These are phyloP conservation scores for Syncephalis plumigaleata DNA, from an alignment of 371 early-diverging fungal species.

Conservation along the genomic window DNA sequence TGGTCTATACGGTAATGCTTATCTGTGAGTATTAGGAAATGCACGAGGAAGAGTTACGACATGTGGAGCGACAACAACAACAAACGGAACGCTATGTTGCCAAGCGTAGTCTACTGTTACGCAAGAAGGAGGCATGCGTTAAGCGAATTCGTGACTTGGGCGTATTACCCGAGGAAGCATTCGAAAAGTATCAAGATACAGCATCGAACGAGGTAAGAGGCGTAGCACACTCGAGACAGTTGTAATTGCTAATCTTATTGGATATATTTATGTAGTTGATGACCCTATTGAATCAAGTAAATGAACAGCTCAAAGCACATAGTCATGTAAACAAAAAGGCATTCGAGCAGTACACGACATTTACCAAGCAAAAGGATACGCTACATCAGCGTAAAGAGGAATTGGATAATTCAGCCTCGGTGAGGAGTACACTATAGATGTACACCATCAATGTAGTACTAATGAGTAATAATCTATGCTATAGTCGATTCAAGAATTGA, in stretches of 20 bases:
- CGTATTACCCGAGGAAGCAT: constrained; percentile 90
- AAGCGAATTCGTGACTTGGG: constrained; percentile 87
- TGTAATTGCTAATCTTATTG: neutral
- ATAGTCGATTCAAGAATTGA: constrained; percentile 66
- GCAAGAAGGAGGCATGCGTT: constrained; percentile 74
- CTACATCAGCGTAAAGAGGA: constrained; percentile 69
- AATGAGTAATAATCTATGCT: constrained; percentile 1
- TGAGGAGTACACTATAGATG: constrained; percentile 11
- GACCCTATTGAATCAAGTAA: constrained; percentile 63
- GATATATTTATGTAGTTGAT: too few species aligned
- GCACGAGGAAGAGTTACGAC: constrained; percentile 11
- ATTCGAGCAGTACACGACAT: constrained; percentile 87
- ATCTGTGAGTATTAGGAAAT: too few species aligned
- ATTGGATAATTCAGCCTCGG: constrained; percentile 57
- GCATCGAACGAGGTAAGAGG: constrained; percentile 26
- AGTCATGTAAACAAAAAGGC: constrained; percentile 96
- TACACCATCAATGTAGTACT: too few species aligned
- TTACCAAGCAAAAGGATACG: constrained; percentile 75
- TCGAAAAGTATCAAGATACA: constrained; percentile 39
- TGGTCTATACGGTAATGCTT: too few species aligned
- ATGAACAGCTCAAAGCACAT: constrained; percentile 71
- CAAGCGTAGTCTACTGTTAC: constrained; percentile 49
- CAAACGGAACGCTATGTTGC: constrained; percentile 57
- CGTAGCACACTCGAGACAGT: neutral
- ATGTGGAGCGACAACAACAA: constrained; percentile 32